A percentile compares a stretch with the other conserved stretches of the same genome.
phyloP scores from a whole-genome alignment of 805 yeast species.

The Kodamaea fukazawae region DNA sequence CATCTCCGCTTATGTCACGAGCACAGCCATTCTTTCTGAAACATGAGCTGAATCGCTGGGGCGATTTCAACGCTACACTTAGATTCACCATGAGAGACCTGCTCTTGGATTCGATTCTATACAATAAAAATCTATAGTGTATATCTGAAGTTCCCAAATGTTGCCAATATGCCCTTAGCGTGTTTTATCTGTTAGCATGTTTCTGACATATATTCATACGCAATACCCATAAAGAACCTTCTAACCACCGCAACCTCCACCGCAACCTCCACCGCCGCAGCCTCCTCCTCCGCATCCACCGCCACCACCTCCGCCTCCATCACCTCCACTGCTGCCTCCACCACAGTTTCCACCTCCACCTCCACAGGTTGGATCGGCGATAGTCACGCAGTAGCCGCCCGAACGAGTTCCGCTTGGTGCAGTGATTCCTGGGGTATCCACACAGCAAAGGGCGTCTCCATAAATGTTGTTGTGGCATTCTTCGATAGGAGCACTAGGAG shows the following conservation, averaged over 20 bases:
- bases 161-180: too few relatives aligned
- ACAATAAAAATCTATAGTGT: too few relatives aligned
- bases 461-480: constrained; percentile 2
- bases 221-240: too few relatives aligned
- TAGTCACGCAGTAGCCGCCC: not conserved
- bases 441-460: constrained; percentile 10
- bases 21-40: too few relatives aligned
- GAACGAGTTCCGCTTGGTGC: constrained; percentile 4
- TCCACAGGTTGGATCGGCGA: constrained; percentile 1
- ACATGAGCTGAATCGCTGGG: too few relatives aligned
- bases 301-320: constrained; percentile 1
- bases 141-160: too few relatives aligned
- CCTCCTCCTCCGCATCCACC: constrained; percentile 4
- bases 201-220: too few relatives aligned
- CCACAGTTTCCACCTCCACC: constrained; percentile 1
- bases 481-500: constrained; percentile 10
- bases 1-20: too few relatives aligned
- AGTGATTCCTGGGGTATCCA: not conserved
- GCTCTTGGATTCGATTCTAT: too few relatives aligned
- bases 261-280: constrained; percentile 5
- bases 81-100: too few relatives aligned
- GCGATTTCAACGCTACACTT: too few relatives aligned
- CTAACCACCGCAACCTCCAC: constrained; percentile 8
- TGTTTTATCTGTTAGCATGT: too few relatives aligned
- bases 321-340: not conserved